Evolutionary conservation across 2,329 filamentous ascomycete genomes (phyloP).

Genomic region (Apiospora aurea): DNA sequence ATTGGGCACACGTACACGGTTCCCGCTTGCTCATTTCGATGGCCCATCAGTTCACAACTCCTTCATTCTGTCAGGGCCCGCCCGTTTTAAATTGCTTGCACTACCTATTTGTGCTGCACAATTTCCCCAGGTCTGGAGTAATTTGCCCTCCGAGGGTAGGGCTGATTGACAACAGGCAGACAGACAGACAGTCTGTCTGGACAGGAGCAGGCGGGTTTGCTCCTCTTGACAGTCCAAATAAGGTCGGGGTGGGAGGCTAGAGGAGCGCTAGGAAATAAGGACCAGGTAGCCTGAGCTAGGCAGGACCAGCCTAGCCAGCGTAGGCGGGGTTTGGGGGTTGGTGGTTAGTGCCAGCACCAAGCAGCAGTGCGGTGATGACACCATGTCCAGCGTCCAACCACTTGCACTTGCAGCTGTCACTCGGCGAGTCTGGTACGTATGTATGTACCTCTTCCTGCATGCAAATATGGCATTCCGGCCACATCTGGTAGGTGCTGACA

Average conservation of each 20-base stretch:
- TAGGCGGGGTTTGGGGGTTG: too few species aligned
- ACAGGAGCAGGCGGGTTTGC: neutral
- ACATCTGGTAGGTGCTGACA: too few species aligned
- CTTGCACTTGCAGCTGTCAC: neutral
- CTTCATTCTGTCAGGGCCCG: neutral
- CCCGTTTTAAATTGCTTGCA: neutral
- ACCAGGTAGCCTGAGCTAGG: neutral
- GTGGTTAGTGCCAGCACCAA: neutral
- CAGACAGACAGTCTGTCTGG: too few species aligned
- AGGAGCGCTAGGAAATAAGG: neutral
- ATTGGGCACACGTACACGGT: neutral
- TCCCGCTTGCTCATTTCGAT: neutral
- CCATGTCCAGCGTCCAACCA: neutral
- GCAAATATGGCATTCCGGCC: too few species aligned
- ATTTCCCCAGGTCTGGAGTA: neutral
- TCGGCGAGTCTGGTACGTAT: neutral
- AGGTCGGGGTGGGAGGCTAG: constrained; percentile 8
- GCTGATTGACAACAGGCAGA: neutral
- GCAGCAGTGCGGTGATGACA: neutral
- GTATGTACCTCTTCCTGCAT: neutral
- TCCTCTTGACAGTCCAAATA: neutral
- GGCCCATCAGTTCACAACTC: neutral
- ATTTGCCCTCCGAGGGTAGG: neutral
- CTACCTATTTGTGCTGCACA: neutral
- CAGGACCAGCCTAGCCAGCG: neutral